A percentile compares a stretch with the other conserved stretches of the same genome.
Evolutionary conservation across 2,329 filamentous ascomycete genomes (phyloP).

Genomic region (Fusarium sp.): DNA sequence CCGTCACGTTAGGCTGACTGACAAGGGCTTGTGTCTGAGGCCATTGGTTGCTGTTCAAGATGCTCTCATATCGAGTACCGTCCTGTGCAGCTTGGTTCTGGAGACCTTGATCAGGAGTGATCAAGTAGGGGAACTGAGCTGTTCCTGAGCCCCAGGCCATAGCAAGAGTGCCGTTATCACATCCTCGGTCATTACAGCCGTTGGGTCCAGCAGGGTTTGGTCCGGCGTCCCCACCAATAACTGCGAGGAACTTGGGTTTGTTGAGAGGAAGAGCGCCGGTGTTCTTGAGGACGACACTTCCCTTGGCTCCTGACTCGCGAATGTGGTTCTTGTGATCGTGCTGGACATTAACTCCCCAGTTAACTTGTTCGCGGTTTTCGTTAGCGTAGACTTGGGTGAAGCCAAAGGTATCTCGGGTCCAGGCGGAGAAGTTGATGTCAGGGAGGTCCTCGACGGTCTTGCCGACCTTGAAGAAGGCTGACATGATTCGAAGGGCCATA

Average conservation of each 20-base stretch:
- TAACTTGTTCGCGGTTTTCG: conserved; percentile 74
- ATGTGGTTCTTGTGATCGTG: conserved; percentile 78
- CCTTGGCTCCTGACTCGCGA: conserved; percentile 80
- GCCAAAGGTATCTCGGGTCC: conserved; percentile 82
- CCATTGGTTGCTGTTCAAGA: conserved; percentile 73
- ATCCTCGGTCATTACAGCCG: conserved; percentile 76
- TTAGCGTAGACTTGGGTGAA: conserved; percentile 72
- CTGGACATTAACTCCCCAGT: conserved; percentile 87
- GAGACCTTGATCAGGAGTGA: conserved; percentile 78
- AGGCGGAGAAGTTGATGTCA: conserved; percentile 86
- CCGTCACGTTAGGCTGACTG: conserved; percentile 70
- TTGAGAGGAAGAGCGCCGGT: conserved; percentile 79
- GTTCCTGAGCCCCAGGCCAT: conserved; percentile 86
- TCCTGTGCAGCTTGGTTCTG: conserved; percentile 71
- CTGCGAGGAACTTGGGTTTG: conserved; percentile 78
- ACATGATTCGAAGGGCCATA: conserved; percentile 87
- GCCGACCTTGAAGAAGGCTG: conserved; percentile 75
- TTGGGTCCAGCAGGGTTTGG: conserved; percentile 81
- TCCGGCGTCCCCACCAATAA: conserved; percentile 87
- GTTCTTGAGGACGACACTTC: conserved; percentile 93
- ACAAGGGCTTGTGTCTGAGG: conserved; percentile 70
- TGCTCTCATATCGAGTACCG: conserved; percentile 70
- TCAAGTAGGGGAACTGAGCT: conserved; percentile 78
- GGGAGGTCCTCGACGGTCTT: conserved; percentile 59
- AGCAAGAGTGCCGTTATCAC: conserved; percentile 70